Conservation (phyloP, 768 basidiomycete species). For the Naganishia vishniacii region DNA sequence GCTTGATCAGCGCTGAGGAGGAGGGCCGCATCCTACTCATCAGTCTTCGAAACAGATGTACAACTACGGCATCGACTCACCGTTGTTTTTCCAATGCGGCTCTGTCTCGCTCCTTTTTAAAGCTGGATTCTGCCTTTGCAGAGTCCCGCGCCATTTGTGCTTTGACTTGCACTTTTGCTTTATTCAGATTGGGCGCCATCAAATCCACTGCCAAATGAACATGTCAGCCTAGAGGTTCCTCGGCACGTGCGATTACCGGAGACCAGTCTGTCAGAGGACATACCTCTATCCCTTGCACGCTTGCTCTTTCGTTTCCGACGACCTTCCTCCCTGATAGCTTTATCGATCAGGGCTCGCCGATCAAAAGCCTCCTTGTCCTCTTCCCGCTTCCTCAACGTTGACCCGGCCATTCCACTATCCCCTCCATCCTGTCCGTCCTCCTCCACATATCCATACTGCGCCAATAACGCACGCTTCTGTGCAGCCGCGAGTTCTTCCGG, state of each 20-base stretch:
- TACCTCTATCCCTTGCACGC: conserved; percentile 26
- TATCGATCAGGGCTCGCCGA: conserved; percentile 36
- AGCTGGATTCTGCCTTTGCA: conserved; percentile 34
- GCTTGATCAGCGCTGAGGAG: conserved; percentile 42
- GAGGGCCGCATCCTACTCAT: neutral
- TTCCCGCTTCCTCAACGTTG: conserved; percentile 31
- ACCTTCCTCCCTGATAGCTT: conserved; percentile 40
- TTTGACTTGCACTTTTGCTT: conserved; percentile 39
- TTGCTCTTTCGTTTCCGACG: conserved; percentile 46
- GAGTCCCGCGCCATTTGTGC: conserved; percentile 43
- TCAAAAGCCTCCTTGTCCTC: conserved; percentile 44
- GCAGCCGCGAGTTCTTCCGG: conserved; percentile 43
- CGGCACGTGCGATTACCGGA: too few relatives aligned
- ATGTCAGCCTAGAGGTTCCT: too few relatives aligned
- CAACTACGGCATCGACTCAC: too few relatives aligned
- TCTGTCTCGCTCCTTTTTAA: conserved; percentile 41
- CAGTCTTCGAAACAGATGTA: too few relatives aligned
- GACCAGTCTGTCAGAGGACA: too few relatives aligned
- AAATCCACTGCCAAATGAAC: conserved; percentile 37
- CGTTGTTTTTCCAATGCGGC: conserved; percentile 46
- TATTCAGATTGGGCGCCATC: conserved; percentile 46
- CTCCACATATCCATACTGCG: conserved; percentile 46
- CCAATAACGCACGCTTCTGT: conserved; percentile 36
- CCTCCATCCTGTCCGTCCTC: conserved; percentile 28
- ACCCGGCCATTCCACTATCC: conserved; percentile 33